Conservation (phyloP, 2,329 filamentous ascomycete genomes). For the Beauveria medogensis region DNA sequence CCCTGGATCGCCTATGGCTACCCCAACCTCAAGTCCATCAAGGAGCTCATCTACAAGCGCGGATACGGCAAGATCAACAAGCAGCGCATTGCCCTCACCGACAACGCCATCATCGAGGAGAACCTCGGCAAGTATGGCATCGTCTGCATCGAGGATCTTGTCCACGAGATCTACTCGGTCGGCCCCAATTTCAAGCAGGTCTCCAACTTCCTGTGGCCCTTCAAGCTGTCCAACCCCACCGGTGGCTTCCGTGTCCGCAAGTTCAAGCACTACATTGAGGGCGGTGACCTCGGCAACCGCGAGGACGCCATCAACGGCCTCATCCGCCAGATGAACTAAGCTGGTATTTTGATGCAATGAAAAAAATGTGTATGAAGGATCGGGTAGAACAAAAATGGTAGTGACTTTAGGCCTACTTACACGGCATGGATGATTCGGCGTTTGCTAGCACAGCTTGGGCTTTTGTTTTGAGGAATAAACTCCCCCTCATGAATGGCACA, state of each 20-base stretch:
- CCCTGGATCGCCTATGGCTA: conserved; percentile 99
- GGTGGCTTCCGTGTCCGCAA: conserved; percentile 94
- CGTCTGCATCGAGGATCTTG: conserved; percentile 97
- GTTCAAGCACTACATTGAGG: conserved; percentile 99
- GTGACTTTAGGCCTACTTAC: conserved; percentile 7
- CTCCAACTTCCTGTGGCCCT: conserved; percentile 99
- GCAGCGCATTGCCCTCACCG: conserved; percentile 91
- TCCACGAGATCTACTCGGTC: conserved; percentile 98
- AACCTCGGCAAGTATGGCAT: conserved; percentile 97
- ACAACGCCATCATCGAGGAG: conserved; percentile 97
- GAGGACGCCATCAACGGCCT: conserved; percentile 97
- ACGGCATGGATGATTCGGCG: conserved; percentile 25
- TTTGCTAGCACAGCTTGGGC: conserved; percentile 31
- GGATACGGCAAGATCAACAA: conserved; percentile 99
- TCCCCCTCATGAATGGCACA: conserved; percentile 31
- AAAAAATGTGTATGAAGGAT: conserved; percentile 25
- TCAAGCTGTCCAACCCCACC: conserved; percentile 98
- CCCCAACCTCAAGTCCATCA: conserved; percentile 98
- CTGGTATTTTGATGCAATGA: conserved; percentile 16
- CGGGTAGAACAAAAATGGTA: conserved; percentile 8
- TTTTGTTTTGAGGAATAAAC: conserved; percentile 28
- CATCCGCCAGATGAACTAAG: conserved; percentile 97
- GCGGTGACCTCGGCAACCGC: conserved; percentile 96
- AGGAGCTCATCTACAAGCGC: conserved; percentile 99
- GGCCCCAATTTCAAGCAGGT: conserved; percentile 99